Conservation (phyloP, 1,284 basidiomycete genomes). For the Leccinum cinnamomeum region DNA sequence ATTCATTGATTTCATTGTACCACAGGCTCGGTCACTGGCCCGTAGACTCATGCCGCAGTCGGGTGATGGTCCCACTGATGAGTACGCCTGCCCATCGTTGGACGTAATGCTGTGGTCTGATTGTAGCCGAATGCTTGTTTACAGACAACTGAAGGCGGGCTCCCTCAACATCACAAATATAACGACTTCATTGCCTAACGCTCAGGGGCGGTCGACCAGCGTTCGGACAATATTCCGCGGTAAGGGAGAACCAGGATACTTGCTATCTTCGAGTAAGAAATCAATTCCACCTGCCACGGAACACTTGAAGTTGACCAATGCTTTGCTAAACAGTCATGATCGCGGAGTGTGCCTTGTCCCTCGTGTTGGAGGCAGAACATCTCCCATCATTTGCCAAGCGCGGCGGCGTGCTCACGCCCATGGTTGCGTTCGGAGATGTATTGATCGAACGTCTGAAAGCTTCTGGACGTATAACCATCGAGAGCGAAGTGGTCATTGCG, state of each 20-base stretch:
- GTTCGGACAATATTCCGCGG: conserved; percentile 62
- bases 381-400: conserved; percentile 56
- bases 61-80: conserved; percentile 63
- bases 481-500: conserved; percentile 43
- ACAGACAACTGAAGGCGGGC: conserved; percentile 57
- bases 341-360: conserved; percentile 70
- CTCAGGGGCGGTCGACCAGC: conserved; percentile 46
- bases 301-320: conserved; percentile 7
- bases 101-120: conserved; percentile 4
- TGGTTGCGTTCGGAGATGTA: conserved; percentile 73
- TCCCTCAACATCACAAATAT: conserved; percentile 58
- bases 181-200: conserved; percentile 44
- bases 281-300: neutral
- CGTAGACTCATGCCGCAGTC: conserved; percentile 44
- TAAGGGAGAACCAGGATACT: conserved; percentile 81
- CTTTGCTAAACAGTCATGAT: conserved; percentile 58
- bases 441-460: conserved; percentile 63
- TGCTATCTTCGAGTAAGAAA: conserved; percentile 59
- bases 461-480: conserved; percentile 55
- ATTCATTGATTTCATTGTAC: conserved; percentile 3
- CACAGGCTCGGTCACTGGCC: conserved; percentile 54
- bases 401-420: conserved; percentile 81
- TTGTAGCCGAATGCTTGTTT: conserved; percentile 5
- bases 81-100: conserved; percentile 40
- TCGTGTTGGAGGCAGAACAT: conserved; percentile 52